Base-by-base conservation (phyloP, 176 grass and related monocot genomes). In the Lolium multiflorum region DNA sequence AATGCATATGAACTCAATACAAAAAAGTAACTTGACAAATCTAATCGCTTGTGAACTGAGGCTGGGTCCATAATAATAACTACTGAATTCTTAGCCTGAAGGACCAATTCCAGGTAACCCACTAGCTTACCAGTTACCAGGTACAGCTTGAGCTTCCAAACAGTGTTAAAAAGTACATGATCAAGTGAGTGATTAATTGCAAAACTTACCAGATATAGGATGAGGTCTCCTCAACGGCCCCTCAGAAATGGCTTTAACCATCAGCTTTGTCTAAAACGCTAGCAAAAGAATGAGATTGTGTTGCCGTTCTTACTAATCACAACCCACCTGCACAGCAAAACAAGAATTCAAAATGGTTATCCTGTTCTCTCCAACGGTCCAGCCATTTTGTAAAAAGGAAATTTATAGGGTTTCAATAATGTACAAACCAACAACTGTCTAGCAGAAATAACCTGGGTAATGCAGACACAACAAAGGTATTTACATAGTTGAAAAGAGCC, bases 291-390 rank as follows among this genome's bases (percentile, higher is more conserved):
- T 22, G 38, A 82, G 74, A 37, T 3, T 80, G 44, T 3, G 14
- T 56, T 74, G 76, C 67, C 70, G 21, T 74, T 74, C 66, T 79
- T 80, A 74, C 17, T 38, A 78, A 60, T 73, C 20, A 84, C 52
- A 84, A 52, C n/a, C 39, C 9, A 44, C 57, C 82, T 75, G 57
- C 59, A 89, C 46, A 68, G 51, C 6, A 65, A 80, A 81, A 65
- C 21, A 83, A 31, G 48, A 52, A 74, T 15, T 18, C 11, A 46
- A 54, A 46, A 80, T 26, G 24, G 56, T 47, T 67, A 85, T 50
- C 37, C 68, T 80, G 56, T 62, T 74, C 16, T 57, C 46, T 68
- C 13, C 14, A 83, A 70, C 18, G 31, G 31, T 35, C 31, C 31
- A 35, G 31, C 31, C 37, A 77, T 81, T 51, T 50, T 47, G 9